Evolutionary conservation across 257 asterid genomes (phyloP), one percentile per base, ranked within the genome.

Genomic region (Echium plantagineum): DNA sequence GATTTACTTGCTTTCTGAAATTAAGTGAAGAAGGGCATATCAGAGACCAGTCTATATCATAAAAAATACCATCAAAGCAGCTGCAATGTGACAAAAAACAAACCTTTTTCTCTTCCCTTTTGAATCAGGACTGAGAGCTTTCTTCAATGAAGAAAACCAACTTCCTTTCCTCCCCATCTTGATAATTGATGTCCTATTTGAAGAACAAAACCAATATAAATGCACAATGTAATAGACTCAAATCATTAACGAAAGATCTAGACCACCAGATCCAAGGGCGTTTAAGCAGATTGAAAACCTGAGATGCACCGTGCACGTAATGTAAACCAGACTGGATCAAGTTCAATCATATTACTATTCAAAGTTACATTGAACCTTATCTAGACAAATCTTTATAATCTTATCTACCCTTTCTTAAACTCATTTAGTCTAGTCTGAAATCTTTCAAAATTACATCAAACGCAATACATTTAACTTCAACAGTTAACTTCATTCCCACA

Each of bases 111-210:
- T 84, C 69, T 79, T 80, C 53, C 35, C 77, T 80, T 82, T 83
- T 20, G 86, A 78, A 65, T 77, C 77, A 18, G 96, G 93, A 71
- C 88, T 88, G 60, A 88, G 77, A 75, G 80, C 96, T 78, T 85
- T 88, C 83, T 85, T 91, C 52, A 91, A 85, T 6, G 96, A 82
- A 59, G 93, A 85, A 65, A 91, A 79, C 95, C 98, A 91, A 77
- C 83, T 77, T 74, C 94, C 86, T 81, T 82, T 88, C 83, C 76
- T 80, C 57, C 87, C 94, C 98, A 91, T 90, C 57, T 64, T 70
- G 42, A 61, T 73, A 78, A 77, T 74, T 80, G 81, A 83, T 86
- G 55, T 80, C 76, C 78, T 54, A 60, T 62, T 32, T 70, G 65
- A 38, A 66, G 10, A 56, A 4, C 32, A 38, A 66, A 68, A 65